Evolutionary conservation across 805 yeast species (phyloP).

Genomic region (Saccharomycopsis sp.): DNA sequence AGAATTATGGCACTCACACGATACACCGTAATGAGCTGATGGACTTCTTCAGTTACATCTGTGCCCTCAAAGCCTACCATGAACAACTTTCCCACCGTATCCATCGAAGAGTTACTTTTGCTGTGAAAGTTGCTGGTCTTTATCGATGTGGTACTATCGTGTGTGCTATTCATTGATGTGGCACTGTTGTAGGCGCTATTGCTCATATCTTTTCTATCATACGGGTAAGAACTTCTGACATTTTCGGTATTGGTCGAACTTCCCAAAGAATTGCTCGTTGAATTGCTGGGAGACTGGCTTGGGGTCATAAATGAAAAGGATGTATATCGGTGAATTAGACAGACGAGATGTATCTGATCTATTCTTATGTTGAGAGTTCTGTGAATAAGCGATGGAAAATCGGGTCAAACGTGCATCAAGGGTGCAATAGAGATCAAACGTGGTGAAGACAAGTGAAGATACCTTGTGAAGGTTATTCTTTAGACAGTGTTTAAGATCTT

Average conservation of each 20-base stretch:
- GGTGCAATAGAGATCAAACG: neutral
- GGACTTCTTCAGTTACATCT: slow-evolving; percentile 45
- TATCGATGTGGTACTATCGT: too few relatives aligned
- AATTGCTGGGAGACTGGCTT: neutral
- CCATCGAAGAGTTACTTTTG: neutral
- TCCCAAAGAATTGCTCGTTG: neutral
- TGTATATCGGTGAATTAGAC: neutral
- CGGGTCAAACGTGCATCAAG: neutral
- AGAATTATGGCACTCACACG: slow-evolving; percentile 47
- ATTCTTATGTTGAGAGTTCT: neutral
- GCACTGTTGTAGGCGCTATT: neutral
- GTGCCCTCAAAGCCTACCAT: slow-evolving; percentile 57
- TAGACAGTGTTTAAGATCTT: neutral
- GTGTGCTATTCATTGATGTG: too few relatives aligned
- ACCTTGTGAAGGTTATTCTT: neutral
- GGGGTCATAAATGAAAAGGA: neutral
- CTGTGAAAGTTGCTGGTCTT: neutral
- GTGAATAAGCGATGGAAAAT: neutral
- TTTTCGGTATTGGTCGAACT: neutral
- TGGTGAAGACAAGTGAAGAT: neutral
- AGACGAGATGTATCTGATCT: too few relatives aligned
- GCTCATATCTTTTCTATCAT: neutral
- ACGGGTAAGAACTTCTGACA: neutral
- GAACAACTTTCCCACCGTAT: slow-evolving; percentile 41
- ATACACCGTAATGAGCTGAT: slow-evolving; percentile 43